Base-by-base conservation (phyloP, 2,329 filamentous ascomycete species). In the Capronia coronata region DNA sequence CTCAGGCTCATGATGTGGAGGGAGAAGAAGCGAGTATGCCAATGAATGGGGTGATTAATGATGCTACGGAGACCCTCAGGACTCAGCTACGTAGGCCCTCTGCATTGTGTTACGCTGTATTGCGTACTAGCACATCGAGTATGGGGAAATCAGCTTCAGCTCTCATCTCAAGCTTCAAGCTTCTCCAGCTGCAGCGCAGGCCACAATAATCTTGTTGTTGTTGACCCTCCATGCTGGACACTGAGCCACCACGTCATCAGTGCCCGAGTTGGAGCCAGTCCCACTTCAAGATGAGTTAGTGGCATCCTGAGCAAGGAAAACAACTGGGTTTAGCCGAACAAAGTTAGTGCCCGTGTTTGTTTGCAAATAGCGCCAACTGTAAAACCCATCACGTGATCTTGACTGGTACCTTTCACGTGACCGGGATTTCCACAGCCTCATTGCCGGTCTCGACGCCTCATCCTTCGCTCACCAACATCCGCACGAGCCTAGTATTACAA, bases 401-500 rank as follows among this genome's bases (percentile, higher is more conserved):
- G 6, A 27, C 10, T 10, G 5, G 6, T 27, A 5, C 6, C 25
- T 10, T 6, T 38, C n/a, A 23, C 23, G 19, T 22, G 25, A 48
- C 18, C 30, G 21, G 21, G 42, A 37, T 13, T 16, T 40, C 43
- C 37, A 38, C 16, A 11, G 11, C 14, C 4, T 13, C 14, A 18
- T 29, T n/a, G n/a, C n/a, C 32, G 1, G 30, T 27, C 5, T 10
- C 25, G 5, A 27, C 10, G n/a, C 45, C 19, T 41, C 29, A 35
- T 47, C 2, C 10, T 40, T 41, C 25, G 18, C 30, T 11, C 2
- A 29, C 21, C 5, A 21, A 27, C 40, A 25, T 35, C 46, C 34
- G 7, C 13, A 5, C 9, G 6, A 6, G 13, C 30, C 6, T 5
- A 34, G 14, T 37, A 18, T 37, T 19, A 11, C 34, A 18, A 83